Base-by-base conservation (phyloP, 441 rosid genomes). In the Syzygium syzygioides region DNA sequence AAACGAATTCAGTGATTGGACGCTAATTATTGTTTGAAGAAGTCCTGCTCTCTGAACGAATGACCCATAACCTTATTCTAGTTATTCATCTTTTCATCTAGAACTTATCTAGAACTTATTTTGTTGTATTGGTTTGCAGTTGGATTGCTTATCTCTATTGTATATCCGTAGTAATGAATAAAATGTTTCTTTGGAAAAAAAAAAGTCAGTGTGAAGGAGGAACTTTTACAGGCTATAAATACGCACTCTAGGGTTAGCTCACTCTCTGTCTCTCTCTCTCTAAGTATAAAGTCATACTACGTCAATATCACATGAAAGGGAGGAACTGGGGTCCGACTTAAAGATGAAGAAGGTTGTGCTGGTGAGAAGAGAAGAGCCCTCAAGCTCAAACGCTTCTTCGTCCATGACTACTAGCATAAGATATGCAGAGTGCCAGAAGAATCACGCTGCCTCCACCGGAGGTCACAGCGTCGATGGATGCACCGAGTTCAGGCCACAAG, bases 351-450 rank as follows among this genome's bases (percentile, higher is more conserved):
- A 85, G 62, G 86, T 85, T 57, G 86, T 85, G 45, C 86, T 85
- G 60, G 86, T 55, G n/a, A 85, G 50, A 23, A 56, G 86, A 85
- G 86, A 55, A 55, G 86, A 55, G 62, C 45, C 86, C 57, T 85
- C 86, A 80, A 41, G 85, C 85, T 25, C 86, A 34, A 41, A 32
- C 45, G 10, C 60, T 34, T 68, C 88, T 66, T 68, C 85, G 9
- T 87, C 85, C 28, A 32, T 28, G 28, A 19, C 17, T 50, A 60
- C 50, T 30, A 55, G 85, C 52, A 68, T 84, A 18, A 59, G 60
- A 54, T 88, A 88, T 85, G 89, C 79, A 62, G 89, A 88, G 80
- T 88, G 89, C 87, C 86, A 88, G 59, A 88, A 53, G 89, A 88
- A 88, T 62, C 87, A 88, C 79, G 87, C 89, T 12, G 89, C 89